Evolutionary conservation across 768 basidiomycete genomes (phyloP).

Genomic region (Aureoboletus auriporus): DNA sequence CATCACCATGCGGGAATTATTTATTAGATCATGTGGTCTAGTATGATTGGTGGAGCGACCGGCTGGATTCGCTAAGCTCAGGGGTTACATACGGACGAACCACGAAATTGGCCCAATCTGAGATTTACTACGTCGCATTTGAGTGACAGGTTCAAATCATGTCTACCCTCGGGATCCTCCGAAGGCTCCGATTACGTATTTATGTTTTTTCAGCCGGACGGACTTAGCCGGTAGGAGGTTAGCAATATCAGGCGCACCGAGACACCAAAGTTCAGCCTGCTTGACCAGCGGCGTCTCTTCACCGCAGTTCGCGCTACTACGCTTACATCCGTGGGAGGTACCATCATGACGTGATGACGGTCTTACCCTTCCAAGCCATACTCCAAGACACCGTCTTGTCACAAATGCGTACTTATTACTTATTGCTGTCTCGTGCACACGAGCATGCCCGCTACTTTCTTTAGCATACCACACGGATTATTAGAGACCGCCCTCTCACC

Average conservation of each 20-base stretch:
- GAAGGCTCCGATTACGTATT: constrained; percentile 13
- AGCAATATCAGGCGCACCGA: background rate
- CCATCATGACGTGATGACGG: constrained; percentile 26
- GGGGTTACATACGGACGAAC: constrained; percentile 14
- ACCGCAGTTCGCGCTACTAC: constrained; percentile 10
- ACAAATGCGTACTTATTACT: constrained; percentile 24
- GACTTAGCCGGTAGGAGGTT: constrained; percentile 14
- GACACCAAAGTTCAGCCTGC: background rate
- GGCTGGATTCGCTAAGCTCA: constrained; percentile 13
- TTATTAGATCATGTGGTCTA: background rate
- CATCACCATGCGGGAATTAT: background rate
- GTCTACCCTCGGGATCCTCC: constrained; percentile 22
- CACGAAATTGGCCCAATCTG: constrained; percentile 22
- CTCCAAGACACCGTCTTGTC: constrained; percentile 26
- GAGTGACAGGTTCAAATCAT: constrained; percentile 12
- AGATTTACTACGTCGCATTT: constrained; percentile 24
- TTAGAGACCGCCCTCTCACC: constrained; percentile 34
- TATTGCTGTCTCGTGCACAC: constrained; percentile 8
- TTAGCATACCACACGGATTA: constrained; percentile 31
- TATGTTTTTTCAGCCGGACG: constrained; percentile 11
- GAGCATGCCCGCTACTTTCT: constrained; percentile 32
- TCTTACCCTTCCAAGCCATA: constrained; percentile 25
- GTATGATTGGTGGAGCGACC: constrained; percentile 6
- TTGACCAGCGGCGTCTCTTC: constrained; percentile 16
- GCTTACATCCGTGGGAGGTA: constrained; percentile 25